These are phyloP conservation scores for Amanita thiersii DNA, from an alignment of 768 basidiomycete genomes.

Conservation along the genomic window DNA sequence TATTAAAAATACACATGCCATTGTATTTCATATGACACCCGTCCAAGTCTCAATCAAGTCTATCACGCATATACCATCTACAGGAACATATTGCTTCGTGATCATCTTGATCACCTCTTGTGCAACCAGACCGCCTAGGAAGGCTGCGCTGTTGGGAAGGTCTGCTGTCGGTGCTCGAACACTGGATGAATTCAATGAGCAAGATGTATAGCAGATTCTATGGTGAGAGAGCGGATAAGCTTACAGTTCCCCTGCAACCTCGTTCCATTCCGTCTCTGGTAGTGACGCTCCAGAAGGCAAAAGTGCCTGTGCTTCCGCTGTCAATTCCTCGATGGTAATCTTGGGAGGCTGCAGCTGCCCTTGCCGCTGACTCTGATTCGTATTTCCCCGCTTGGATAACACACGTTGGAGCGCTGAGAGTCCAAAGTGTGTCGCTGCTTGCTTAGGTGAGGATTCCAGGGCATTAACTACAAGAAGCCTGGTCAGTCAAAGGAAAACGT, in stretches of 20 bases:
- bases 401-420: slow-evolving; percentile 39
- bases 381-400: slow-evolving; percentile 3
- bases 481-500: slow-evolving; percentile 1
- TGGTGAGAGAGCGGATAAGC: slow-evolving; percentile 19
- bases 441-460: slow-evolving; percentile 36
- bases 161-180: slow-evolving; percentile 77
- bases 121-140: slow-evolving; percentile 89
- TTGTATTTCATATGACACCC: slow-evolving; percentile 32
- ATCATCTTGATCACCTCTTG: slow-evolving; percentile 98
- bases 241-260: slow-evolving; percentile 74
- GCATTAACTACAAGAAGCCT: slow-evolving; percentile 26
- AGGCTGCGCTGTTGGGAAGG: slow-evolving; percentile 88
- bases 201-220: slow-evolving; percentile 9
- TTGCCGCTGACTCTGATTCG: slow-evolving; percentile 25
- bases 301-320: slow-evolving; percentile 37
- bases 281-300: slow-evolving; percentile 42
- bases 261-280: slow-evolving; percentile 41
- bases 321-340: slow-evolving; percentile 37
- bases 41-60: slow-evolving; percentile 83
- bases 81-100: slow-evolving; percentile 91
- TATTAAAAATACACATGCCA: too few relatives aligned
- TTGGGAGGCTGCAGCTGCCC: slow-evolving; percentile 11
- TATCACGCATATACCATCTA: slow-evolving; percentile 76
- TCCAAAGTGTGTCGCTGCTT: slow-evolving; percentile 63
- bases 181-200: slow-evolving; percentile 29